Evolutionary conservation across 352 stramenopile genomes (phyloP).

Genomic region (Globisporangium cystogenes): DNA sequence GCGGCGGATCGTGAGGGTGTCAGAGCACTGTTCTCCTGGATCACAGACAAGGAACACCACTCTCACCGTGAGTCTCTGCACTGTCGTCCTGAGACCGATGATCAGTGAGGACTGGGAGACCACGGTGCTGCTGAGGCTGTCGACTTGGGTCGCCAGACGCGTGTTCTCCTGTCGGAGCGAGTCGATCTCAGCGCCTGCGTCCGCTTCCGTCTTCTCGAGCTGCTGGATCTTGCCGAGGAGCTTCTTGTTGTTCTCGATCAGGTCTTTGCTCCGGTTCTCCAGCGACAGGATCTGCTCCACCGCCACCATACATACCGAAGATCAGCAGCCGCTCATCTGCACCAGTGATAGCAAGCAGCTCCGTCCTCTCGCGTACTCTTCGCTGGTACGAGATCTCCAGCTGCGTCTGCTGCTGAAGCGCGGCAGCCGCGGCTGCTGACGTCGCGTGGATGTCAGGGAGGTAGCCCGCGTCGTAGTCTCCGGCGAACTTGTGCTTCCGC

Average conservation of each 20-base stretch:
- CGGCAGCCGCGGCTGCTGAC: constrained; percentile 19
- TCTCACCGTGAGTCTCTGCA: constrained; percentile 46
- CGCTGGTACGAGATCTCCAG: constrained; percentile 62
- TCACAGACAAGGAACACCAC: background rate
- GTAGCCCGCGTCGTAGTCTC: constrained; percentile 15
- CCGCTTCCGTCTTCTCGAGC: constrained; percentile 41
- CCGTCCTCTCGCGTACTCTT: constrained; percentile 23
- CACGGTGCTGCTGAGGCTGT: constrained; percentile 45
- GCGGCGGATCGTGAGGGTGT: background rate
- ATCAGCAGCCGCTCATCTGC: background rate
- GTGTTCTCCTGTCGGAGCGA: constrained; percentile 36
- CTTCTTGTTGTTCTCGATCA: constrained; percentile 69
- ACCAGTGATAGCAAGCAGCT: background rate
- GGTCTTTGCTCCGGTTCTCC: constrained; percentile 51
- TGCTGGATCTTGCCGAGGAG: constrained; percentile 59
- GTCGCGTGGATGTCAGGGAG: constrained; percentile 41
- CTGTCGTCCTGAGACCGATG: constrained; percentile 44
- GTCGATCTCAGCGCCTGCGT: constrained; percentile 28
- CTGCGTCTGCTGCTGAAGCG: constrained; percentile 62
- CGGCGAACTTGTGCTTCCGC: constrained; percentile 19
- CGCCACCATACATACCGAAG: background rate
- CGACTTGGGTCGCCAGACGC: constrained; percentile 25
- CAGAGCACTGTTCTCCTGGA: background rate
- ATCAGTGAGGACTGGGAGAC: constrained; percentile 52
- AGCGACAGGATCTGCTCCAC: constrained; percentile 38